These are phyloP conservation scores for Neonectria coccinea DNA, from an alignment of 2,329 filamentous ascomycete genomes.

Conservation along the genomic window DNA sequence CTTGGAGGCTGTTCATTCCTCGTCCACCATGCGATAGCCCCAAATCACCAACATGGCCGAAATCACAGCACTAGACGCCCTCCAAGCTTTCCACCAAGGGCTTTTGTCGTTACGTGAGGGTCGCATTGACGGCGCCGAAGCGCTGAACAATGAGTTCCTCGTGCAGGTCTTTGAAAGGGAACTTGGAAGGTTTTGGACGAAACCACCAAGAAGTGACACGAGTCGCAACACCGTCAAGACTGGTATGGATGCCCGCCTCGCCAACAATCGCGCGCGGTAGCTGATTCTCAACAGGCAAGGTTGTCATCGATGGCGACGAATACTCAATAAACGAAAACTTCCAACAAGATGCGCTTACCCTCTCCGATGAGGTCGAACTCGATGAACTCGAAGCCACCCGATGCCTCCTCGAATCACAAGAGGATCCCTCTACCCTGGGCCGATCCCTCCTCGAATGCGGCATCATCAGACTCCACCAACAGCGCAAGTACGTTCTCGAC, in stretches of 20 bases:
- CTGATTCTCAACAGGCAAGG: slow-evolving; percentile 70
- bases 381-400: slow-evolving; percentile 88
- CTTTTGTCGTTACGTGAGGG: slow-evolving; percentile 81
- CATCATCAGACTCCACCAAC: slow-evolving; percentile 88
- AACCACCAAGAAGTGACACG: slow-evolving; percentile 77
- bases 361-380: slow-evolving; percentile 89
- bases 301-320: slow-evolving; percentile 77
- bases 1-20: slow-evolving; percentile 34
- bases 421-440: slow-evolving; percentile 75
- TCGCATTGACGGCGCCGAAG: slow-evolving; percentile 69
- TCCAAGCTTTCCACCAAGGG: slow-evolving; percentile 88
- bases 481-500: slow-evolving; percentile 84
- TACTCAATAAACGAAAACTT: slow-evolving; percentile 90
- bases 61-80: slow-evolving; percentile 77
- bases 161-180: slow-evolving; percentile 77
- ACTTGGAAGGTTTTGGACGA: slow-evolving; percentile 80
- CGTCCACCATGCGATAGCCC: slow-evolving; percentile 60
- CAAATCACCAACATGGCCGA: slow-evolving; percentile 73
- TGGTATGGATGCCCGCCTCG: slow-evolving; percentile 59
- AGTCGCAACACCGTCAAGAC: slow-evolving; percentile 79
- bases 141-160: slow-evolving; percentile 77
- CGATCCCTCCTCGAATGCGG: slow-evolving; percentile 81
- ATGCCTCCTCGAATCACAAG: slow-evolving; percentile 79
- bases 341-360: slow-evolving; percentile 80
- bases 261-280: slow-evolving; percentile 16